Evolutionary conservation across 1,284 basidiomycete genomes (phyloP), one percentile per base, ranked within the genome.

Genomic region (Leccinum variabile): DNA sequence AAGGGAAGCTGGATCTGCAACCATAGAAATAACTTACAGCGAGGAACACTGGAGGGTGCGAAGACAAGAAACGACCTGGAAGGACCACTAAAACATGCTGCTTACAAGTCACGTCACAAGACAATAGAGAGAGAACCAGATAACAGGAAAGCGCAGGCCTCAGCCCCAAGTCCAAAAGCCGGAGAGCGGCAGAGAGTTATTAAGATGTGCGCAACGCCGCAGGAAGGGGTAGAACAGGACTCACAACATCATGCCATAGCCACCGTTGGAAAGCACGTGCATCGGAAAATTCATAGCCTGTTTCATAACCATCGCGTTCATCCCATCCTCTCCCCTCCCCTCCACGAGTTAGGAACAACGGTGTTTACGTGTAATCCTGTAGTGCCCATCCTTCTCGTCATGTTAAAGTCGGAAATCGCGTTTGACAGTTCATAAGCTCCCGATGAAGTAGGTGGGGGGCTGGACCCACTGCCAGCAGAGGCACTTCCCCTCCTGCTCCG

Each of bases 221-320:
- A 62, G 56, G 55, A 59, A 62, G 28, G 22, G 33, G 30, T 16
- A n/a, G 30, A 18, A 62, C 28, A 68, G 59, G 58, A 58, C 44
- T 78, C 68, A 81, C 70, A 82, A 70, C 74, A 81, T 78, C 68
- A 80, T 71, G 30, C 74, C 72, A 70, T 79, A 81, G 59, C 73
- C 72, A 61, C 59, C 59, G 39, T 64, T 72, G 61, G 78, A 70
- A 56, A 77, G 76, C 58, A 79, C 71, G 62, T 72, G 73, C 66
- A 81, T 78, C 16, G 80, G 72, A 33, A 69, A 64, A 53, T 66
- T 67, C 65, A 76, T 65, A 7, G 65, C 54, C 41, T 72, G 75
- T 55, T 75, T 76, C 72, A 78, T 75, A 62, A 75, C 70, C 70
- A 77, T 76, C 59, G 67, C 67, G 55, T 72, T 75, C 66, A 77